A percentile compares a stretch with the other conserved stretches of the same genome.
phyloP scores from a whole-genome alignment of 306 rosid genomes.

The Vachellia pachyceras region DNA sequence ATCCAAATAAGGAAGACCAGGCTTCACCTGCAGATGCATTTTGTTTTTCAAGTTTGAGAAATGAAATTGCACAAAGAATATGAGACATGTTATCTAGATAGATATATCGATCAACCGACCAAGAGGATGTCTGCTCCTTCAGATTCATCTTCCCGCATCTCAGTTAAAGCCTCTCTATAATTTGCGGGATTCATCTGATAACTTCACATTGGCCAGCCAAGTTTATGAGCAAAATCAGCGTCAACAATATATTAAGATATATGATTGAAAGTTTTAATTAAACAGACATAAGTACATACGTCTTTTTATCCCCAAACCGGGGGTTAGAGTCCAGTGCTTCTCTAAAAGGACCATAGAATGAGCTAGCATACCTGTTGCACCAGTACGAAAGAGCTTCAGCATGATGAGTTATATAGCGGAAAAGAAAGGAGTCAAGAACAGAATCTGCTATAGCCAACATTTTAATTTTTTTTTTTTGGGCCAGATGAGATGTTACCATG shows the following conservation, averaged over 20 bases:
- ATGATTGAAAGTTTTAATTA: conserved; percentile 17
- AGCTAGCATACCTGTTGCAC: conserved; percentile 82
- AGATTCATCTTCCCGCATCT: conserved; percentile 81
- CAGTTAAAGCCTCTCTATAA: conserved; percentile 86
- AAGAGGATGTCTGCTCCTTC: conserved; percentile 99
- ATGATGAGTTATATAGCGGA: conserved; percentile 9
- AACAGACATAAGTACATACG: conserved; percentile 55
- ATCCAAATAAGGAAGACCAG: conserved; percentile 94
- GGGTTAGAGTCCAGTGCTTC: conserved; percentile 97
- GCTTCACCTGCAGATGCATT: conserved; percentile 75
- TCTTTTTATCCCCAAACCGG: conserved; percentile 93
- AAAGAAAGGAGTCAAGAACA: not conserved
- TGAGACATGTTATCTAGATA: not conserved
- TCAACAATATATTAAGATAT: conserved; percentile 2
- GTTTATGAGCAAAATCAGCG: conserved; percentile 45
- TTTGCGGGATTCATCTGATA: conserved; percentile 99
- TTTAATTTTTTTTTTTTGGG: not conserved
- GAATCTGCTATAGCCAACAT: conserved; percentile 25
- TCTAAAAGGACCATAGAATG: conserved; percentile 96
- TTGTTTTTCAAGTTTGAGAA: conserved; percentile 22
- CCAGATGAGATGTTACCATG: too few relatives aligned
- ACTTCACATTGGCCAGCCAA: conserved; percentile 55
- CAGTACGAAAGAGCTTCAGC: conserved; percentile 36
- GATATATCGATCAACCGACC: conserved; percentile 57
- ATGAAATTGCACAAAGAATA: conserved; percentile 14